Base-by-base conservation (phyloP, 1,284 basidiomycete species). In the Ceratobasidium sp. region DNA sequence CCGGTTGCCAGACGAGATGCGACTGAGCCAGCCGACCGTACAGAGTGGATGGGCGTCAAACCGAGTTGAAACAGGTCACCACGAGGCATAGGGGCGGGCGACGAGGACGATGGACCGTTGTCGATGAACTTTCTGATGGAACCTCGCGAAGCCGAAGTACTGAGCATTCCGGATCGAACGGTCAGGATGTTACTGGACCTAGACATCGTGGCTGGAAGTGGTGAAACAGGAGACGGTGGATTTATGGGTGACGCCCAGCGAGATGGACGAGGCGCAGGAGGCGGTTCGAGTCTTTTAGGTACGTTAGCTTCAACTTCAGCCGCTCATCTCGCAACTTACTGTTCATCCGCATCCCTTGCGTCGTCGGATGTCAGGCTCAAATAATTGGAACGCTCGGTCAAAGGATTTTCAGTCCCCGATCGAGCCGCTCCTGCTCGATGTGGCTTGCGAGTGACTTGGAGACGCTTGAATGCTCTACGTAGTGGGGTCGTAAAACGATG, bases 241-340 rank as follows among this genome's bases (percentile, higher is more conserved):
- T 20, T 38, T 13, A 69, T 78, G 17, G 71, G 78, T 26, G 64
- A 75, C n/a, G 77, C 77, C 3, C 78, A 80, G 46, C 69, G 74
- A 12, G 73, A 67, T 9, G 78, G 77, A 20, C 76, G 79, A 28
- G 71, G 80, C 28, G 68, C 74, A 10, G 54, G 79, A 12, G 73
- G 75, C 15, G 77, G 71, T 57, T 48, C 64, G 28, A 52, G 64
- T 20, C 61, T 81, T 9, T 12, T 12, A 50, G 15, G 33, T 20
- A 4, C 33, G 33, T 74, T 15, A 74, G 59, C 44, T 33, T 62
- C 20, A 3, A 13, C 40, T n/a, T 7, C n/a, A 13, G 62, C 57
- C n/a, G 46, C 69, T 42, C 33, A 9, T 33, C 40, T 10, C 33
- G 46, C 23, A 33, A 74, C 57, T 59, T 38, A 59, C 57, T n/a